Conservation (phyloP, 495 filamentous ascomycete genomes). For the Hypoxylon rickii region DNA sequence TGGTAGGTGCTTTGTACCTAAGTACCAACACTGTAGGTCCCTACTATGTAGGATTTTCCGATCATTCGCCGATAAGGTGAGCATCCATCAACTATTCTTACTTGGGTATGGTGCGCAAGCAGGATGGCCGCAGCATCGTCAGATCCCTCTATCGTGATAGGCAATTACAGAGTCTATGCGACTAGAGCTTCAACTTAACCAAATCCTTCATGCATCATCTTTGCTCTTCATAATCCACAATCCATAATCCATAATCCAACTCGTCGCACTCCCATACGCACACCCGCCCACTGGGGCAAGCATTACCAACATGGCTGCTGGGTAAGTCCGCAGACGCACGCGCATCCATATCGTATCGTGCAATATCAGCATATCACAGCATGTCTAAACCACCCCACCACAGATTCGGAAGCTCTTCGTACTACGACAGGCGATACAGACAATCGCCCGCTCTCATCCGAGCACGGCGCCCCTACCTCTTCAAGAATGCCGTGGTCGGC, state of each 20-base stretch:
- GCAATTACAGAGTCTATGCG: background rate
- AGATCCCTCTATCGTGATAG: background rate
- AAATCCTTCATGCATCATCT: too few species aligned
- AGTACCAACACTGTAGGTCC: too few species aligned
- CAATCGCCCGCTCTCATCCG: conserved; percentile 84
- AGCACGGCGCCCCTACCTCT: conserved; percentile 85
- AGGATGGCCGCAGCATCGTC: background rate
- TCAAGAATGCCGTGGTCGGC: conserved; percentile 85
- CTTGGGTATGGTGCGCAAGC: background rate
- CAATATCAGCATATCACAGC: background rate
- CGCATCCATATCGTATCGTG: too few species aligned
- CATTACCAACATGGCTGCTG: conserved; percentile 33
- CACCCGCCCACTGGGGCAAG: conserved; percentile 17
- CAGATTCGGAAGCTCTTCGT: conserved; percentile 60
- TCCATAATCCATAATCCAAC: background rate
- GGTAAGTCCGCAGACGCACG: conserved; percentile 27
- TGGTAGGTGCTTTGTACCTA: background rate
- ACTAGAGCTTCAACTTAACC: too few species aligned
- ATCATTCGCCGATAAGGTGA: background rate
- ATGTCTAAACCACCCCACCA: conserved; percentile 7
- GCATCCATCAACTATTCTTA: background rate
- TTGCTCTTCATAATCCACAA: too few species aligned
- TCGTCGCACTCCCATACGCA: conserved; percentile 13
- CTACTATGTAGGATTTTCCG: too few species aligned
- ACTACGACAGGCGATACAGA: conserved; percentile 84